Evolutionary conservation across 306 rosid species (phyloP), one percentile per base, ranked within the genome.

Genomic region (Lagenaria siceraria): DNA sequence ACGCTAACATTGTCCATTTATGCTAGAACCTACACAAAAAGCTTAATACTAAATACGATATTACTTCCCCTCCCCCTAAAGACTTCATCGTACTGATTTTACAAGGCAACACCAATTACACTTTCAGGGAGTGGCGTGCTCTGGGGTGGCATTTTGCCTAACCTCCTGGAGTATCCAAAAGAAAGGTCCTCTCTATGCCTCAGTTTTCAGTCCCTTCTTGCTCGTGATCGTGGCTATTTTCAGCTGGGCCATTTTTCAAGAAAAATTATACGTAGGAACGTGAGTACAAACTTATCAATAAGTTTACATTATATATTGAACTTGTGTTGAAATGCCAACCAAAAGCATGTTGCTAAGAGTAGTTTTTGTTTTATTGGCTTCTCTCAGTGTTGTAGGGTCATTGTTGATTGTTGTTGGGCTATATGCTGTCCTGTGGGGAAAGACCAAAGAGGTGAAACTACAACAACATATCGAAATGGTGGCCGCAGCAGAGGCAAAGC

Each of bases 401-500:
- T 2, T 84, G 14, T 68, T 88, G 22, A 93, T 93, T 29, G 84
- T 93, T 10, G 19, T n/a, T 51, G 97, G 97, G 51, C 96, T 93
- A 2, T 93, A 89, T 70, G 68, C 84, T 79, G 96, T 91, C 78
- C 78, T 91, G 0, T 93, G 98, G 96, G 97, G 97, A 18, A 93
- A 93, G 88, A 86, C 78, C 22, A 85, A 78, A 74, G 98, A 87
- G 89, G 70, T 75, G 76, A 73, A 56, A 18, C 31, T 22, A 46
- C 59, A 71, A 22, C 83, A 77, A 1, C 66, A 1, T 27, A 38
- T 15, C 3, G 14, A 36, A 77, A 70, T 46, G 75, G 38, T 4
- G 1, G 75, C 11, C 8, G 83, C 75, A 33, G 52, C 78, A 54
- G 31, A 9, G 54, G 59, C 68, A 46, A 79, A 31, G 70, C 64